phyloP scores from a whole-genome alignment of 1,284 basidiomycete species.

The Microbotryomycetes sp. region DNA sequence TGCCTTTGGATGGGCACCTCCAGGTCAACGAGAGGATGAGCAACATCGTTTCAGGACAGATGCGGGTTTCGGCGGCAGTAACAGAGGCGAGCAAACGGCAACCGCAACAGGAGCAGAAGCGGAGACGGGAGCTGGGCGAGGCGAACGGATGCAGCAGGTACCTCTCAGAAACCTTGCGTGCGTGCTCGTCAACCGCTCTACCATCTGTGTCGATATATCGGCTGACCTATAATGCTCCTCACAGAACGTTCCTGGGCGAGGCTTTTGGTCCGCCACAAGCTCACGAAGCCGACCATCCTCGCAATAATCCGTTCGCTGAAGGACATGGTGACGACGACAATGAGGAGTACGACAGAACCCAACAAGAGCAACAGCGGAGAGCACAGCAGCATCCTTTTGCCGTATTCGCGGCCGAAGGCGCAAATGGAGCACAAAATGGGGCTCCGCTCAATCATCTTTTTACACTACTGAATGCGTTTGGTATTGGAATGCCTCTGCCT shows the following conservation, averaged over 20 bases:
- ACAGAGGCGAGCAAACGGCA: background rate
- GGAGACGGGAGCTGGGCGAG: background rate
- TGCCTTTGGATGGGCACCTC: background rate
- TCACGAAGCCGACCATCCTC: conserved; percentile 25
- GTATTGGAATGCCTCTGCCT: background rate
- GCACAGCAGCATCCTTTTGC: background rate
- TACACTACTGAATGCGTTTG: conserved; percentile 15
- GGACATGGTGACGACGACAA: conserved; percentile 3
- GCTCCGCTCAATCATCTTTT: conserved; percentile 13
- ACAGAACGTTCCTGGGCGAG: conserved; percentile 26
- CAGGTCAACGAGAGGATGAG: conserved; percentile 6
- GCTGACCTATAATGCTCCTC: background rate
- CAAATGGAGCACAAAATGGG: background rate
- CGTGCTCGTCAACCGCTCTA: background rate
- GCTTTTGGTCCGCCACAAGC: conserved; percentile 18
- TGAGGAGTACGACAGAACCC: background rate
- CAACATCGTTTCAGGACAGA: background rate
- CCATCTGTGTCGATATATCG: background rate
- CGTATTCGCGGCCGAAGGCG: background rate
- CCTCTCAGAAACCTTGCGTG: conserved; percentile 25
- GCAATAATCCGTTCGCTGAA: conserved; percentile 33
- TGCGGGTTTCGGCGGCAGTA: background rate
- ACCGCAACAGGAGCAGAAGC: background rate
- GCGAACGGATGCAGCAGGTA: conserved; percentile 6
- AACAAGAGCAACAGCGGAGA: background rate